Evolutionary conservation across 805 yeast species (phyloP), one percentile per base, ranked within the genome.

Genomic region (Diddensiella santjacobensis): DNA sequence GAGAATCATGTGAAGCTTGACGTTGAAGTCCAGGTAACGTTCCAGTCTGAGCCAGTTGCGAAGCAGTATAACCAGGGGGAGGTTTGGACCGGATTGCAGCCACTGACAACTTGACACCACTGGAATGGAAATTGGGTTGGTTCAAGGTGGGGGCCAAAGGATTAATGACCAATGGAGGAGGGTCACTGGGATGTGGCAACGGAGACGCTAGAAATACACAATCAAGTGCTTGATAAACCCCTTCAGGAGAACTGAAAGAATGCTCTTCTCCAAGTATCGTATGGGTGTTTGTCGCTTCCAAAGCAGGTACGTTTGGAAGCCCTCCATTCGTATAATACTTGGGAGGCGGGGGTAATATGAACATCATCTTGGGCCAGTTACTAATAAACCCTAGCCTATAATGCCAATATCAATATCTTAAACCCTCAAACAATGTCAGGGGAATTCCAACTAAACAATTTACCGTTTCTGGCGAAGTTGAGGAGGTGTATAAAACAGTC

Each of bases 121-220:
- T 40, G 5, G 60, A 58, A 35, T 52, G 55, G 26, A 55, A 52
- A 42, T 48, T 52, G 42, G 65, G 70, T 30, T 37, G 55, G 38
- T 44, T 56, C 18, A 61, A 57, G 31, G 65, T 59, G 10, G 71
- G 67, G 3, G 66, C 62, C 45, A 70, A 54, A 11, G 72, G 67
- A 49, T 69, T 68, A 44, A 64, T 59, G 4, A 61, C 58, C 36
- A 56, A 46, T 10, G 63, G 59, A 17, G 63, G 65, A 5, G 64
- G 62, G 42, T 70, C 68, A 3, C 66, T 52, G 1, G 70, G 68
- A 42, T 67, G 71, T 4, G 68, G 70, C 19, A 69, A 58, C 2
- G 73, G 73, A 37, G 62, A 57, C 4, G 74, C 71, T 39, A 70
- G 56, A 24, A 58, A 54, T 11, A 65, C 51, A 33, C 61, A 57